Evolutionary conservation across 148 eudicot species (phyloP).

Genomic region (Heliamphora exappendiculata): DNA sequence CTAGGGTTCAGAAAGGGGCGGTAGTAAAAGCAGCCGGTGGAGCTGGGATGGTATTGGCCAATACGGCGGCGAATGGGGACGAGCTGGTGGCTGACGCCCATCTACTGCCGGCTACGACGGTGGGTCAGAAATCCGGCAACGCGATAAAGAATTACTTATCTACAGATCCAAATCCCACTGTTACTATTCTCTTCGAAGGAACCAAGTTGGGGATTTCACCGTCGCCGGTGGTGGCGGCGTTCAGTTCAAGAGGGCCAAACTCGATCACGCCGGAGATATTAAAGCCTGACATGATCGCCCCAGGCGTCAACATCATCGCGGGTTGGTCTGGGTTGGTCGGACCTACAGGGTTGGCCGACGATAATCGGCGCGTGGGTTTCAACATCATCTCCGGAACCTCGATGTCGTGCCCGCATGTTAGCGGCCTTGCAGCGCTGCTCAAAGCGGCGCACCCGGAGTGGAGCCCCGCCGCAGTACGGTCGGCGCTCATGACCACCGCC

Average conservation of each 20-base stretch:
- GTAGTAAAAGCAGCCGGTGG: slow-evolving; percentile 42
- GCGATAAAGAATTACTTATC: slow-evolving; percentile 27
- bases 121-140: slow-evolving; percentile 30
- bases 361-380: slow-evolving; percentile 33
- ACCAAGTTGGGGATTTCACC: slow-evolving; percentile 44
- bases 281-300: slow-evolving; percentile 46
- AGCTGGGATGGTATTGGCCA: slow-evolving; percentile 36
- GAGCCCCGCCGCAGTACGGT: slow-evolving; percentile 49
- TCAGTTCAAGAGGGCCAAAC: slow-evolving; percentile 49
- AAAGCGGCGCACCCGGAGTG: slow-evolving; percentile 38
- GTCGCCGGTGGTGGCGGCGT: slow-evolving; percentile 45
- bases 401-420: slow-evolving; percentile 51
- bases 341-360: slow-evolving; percentile 32
- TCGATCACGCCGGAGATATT: slow-evolving; percentile 33
- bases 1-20: slow-evolving; percentile 40
- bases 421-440: slow-evolving; percentile 44
- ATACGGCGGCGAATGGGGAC: slow-evolving; percentile 41
- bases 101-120: slow-evolving; percentile 35
- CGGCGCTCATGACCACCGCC: slow-evolving; percentile 54
- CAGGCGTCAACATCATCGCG: slow-evolving; percentile 48
- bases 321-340: slow-evolving; percentile 38
- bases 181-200: slow-evolving; percentile 33
- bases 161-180: slow-evolving; percentile 31
- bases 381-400: slow-evolving; percentile 51
- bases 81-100: slow-evolving; percentile 47